Evolutionary conservation across 768 basidiomycete genomes (phyloP).

Genomic region (Hygrophorus pudorinus): DNA sequence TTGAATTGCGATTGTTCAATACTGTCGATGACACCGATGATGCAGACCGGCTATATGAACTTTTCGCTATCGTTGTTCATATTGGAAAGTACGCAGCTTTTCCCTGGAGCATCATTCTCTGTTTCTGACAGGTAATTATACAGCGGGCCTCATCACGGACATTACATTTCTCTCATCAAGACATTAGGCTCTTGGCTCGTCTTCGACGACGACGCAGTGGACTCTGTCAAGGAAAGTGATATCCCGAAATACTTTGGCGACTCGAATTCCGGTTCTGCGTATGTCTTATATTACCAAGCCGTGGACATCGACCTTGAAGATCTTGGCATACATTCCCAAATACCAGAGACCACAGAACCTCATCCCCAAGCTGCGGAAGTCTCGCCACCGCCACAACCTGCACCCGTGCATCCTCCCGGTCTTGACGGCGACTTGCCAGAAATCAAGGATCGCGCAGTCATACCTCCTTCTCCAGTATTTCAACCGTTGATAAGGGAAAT

Average conservation of each 20-base stretch:
- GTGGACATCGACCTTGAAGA: constrained; percentile 69
- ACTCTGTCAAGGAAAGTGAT: constrained; percentile 77
- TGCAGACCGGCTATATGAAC: constrained; percentile 86
- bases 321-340: constrained; percentile 48
- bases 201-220: constrained; percentile 94
- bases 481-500: background rate
- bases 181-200: constrained; percentile 78
- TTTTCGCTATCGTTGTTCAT: constrained; percentile 98
- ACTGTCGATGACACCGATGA: constrained; percentile 90
- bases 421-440: constrained; percentile 18
- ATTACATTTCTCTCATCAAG: constrained; percentile 94
- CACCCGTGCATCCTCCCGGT: constrained; percentile 20
- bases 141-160: constrained; percentile 97
- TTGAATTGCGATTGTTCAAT: constrained; percentile 92
- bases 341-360: constrained; percentile 10
- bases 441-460: constrained; percentile 16
- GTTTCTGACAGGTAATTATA: constrained; percentile 7
- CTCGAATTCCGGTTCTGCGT: constrained; percentile 77
- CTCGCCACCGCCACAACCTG: constrained; percentile 15
- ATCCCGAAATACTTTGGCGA: constrained; percentile 95
- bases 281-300: constrained; percentile 96
- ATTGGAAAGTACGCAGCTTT: constrained; percentile 78
- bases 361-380: constrained; percentile 11
- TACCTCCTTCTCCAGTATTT: constrained; percentile 14
- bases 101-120: constrained; percentile 3